Percentiles rank a stretch among this genome's conserved stretches.
Evolutionary conservation across 306 rosid genomes (phyloP).

Genomic region (Datisca glomerata): DNA sequence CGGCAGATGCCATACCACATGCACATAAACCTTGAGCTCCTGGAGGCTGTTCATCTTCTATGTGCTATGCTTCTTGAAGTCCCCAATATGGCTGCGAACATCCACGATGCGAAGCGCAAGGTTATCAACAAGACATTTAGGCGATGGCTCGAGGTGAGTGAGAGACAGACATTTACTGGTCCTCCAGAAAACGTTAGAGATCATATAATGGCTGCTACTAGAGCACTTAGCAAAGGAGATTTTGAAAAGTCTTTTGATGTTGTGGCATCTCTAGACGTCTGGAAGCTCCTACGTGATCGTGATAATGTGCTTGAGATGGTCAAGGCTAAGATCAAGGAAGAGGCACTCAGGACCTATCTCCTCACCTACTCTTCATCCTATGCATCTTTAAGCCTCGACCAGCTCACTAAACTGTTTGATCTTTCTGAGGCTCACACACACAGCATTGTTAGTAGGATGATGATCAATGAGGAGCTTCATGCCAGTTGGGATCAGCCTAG

Average conservation of each 20-base stretch:
- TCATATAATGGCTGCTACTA: conserved; percentile 85
- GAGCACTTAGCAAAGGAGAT: conserved; percentile 75
- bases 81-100: conserved; percentile 82
- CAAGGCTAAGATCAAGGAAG: conserved; percentile 77
- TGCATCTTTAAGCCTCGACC: conserved; percentile 61
- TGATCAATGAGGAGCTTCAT: conserved; percentile 85
- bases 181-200: conserved; percentile 96
- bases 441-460: conserved; percentile 81
- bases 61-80: conserved; percentile 97
- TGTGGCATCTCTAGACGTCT: conserved; percentile 61
- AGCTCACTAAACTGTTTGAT: conserved; percentile 62
- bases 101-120: conserved; percentile 64
- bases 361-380: conserved; percentile 74
- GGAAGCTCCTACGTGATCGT: conserved; percentile 71
- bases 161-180: conserved; percentile 75
- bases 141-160: conserved; percentile 71
- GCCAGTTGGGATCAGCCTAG: conserved; percentile 46
- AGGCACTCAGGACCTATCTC: conserved; percentile 88
- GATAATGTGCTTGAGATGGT: conserved; percentile 61
- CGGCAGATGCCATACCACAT: conserved; percentile 98
- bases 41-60: conserved; percentile 83
- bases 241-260: conserved; percentile 54
- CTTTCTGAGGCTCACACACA: conserved; percentile 47
- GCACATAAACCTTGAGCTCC: conserved; percentile 96
- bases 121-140: conserved; percentile 74